Base-by-base conservation (phyloP, 2,329 filamentous ascomycete species). In the Elsinoe arachidis region DNA sequence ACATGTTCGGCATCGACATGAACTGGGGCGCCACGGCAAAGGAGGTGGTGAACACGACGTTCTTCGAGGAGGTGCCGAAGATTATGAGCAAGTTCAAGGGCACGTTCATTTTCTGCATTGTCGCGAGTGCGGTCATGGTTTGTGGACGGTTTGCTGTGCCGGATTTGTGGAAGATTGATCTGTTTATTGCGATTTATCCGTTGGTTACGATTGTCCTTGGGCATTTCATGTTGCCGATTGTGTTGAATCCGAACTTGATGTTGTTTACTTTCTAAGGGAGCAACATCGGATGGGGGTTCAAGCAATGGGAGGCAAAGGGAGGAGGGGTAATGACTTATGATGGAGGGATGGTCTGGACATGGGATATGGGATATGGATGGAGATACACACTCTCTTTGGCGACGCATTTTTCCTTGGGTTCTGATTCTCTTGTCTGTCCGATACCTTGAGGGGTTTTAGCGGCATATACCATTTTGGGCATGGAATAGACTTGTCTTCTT, bases 161-260 rank as follows among this genome's bases (percentile, higher is more conserved):
- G 6, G 62, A 66, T 41, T 67, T 77, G 57, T 87, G 81, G 81
- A 73, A 72, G 60, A 85, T 86, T 66, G 71, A 69, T 17, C 67
- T 74, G 56, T 80, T 86, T 63, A 77, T 80, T 12, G 79, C 82
- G 57, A 82, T 86, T 66, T 82, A 75, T 63, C 83, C 83, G 19
- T 67, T 86, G 21, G 70, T 69, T 19, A 76, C 73, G 38, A 71
- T 81, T 37, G 71, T 84, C 10, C 68, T 75, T 44, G 74, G 73
- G 37, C 81, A 85, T 66, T 80, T 84, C 65, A 68, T 80, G 39
- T 68, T 84, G 59, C 82, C 82, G 9, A 76, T 86, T 51, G 74
- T 75, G 58, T 69, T 85, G 60, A 85, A 85, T 63, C 83, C 83
- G 17, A 80, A 80, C 53, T 66, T 85, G 71, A 85, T 86, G 81